Percentiles rank a stretch among this genome's conserved stretches.
These are phyloP conservation scores for Aspergillus jensenii DNA, from an alignment of 2,329 filamentous ascomycete genomes.

Conservation along the genomic window DNA sequence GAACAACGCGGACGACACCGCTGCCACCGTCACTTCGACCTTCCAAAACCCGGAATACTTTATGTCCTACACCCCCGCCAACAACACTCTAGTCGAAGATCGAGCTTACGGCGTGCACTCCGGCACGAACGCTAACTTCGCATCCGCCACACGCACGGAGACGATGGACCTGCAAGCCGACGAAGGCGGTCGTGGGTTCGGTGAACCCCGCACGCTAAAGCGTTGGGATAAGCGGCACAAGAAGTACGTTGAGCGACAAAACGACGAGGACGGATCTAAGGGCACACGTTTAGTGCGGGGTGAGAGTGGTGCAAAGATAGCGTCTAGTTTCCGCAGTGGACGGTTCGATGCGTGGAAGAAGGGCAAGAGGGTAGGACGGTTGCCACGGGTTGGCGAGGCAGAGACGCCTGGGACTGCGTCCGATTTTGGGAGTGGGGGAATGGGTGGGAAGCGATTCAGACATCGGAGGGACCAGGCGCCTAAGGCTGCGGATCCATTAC, in stretches of 20 bases:
- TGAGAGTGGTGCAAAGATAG: slow-evolving; percentile 94
- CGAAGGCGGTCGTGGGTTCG: slow-evolving; percentile 75
- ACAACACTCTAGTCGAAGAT: slow-evolving; percentile 79
- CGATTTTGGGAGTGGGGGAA: slow-evolving; percentile 25
- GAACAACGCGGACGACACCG: slow-evolving; percentile 52
- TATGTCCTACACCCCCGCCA: slow-evolving; percentile 91
- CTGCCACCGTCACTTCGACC: slow-evolving; percentile 37
- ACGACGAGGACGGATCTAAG: slow-evolving; percentile 90
- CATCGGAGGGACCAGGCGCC: slow-evolving; percentile 87
- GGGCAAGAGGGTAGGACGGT: slow-evolving; percentile 73
- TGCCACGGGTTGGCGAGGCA: slow-evolving; percentile 80
- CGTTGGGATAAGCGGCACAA: slow-evolving; percentile 97
- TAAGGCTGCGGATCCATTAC: slow-evolving; percentile 87
- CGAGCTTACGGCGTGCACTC: slow-evolving; percentile 91
- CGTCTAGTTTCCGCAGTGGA: slow-evolving; percentile 87
- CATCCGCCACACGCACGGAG: slow-evolving; percentile 79
- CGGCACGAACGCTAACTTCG: slow-evolving; percentile 73
- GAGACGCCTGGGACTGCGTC: slow-evolving; percentile 54
- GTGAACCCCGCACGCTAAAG: slow-evolving; percentile 72
- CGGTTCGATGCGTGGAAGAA: slow-evolving; percentile 92
- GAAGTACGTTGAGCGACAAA: slow-evolving; percentile 88
- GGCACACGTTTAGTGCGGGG: slow-evolving; percentile 76
- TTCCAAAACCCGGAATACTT: slow-evolving; percentile 88
- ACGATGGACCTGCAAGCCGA: slow-evolving; percentile 94
- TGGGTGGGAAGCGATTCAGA: slow-evolving; percentile 65